Evolutionary conservation across 371 early-diverging fungal genomes (phyloP).

Genomic region (Quaeritorhiza haematococci): DNA sequence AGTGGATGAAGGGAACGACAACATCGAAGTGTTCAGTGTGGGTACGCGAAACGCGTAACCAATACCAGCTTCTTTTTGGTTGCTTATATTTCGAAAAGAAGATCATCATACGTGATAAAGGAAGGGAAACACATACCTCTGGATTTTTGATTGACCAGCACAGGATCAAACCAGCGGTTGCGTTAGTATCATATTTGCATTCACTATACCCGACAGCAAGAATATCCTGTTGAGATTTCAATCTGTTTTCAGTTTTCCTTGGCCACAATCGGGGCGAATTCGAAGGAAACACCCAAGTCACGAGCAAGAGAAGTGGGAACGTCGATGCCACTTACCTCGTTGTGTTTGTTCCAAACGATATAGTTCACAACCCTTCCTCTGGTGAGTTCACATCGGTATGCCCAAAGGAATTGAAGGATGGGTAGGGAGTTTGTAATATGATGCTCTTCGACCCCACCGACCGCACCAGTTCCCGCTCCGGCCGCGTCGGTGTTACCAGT

Average conservation of each 20-base stretch:
- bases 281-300: too few relatives aligned
- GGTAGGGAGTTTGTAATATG: conserved; percentile 24
- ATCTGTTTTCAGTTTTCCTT: background rate
- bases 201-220: conserved; percentile 46
- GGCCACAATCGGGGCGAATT: too few relatives aligned
- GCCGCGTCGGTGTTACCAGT: too few relatives aligned
- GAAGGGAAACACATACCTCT: conserved; percentile 37
- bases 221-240: conserved; percentile 25
- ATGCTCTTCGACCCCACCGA: conserved; percentile 14
- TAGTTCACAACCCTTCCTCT: conserved; percentile 36
- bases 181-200: conserved; percentile 12
- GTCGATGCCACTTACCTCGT: conserved; percentile 23
- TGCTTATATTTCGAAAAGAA: conserved; percentile 1
- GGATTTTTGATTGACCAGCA: conserved; percentile 52
- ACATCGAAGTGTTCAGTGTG: conserved; percentile 1
- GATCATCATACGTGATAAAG: background rate
- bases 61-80: too few relatives aligned
- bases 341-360: conserved; percentile 48
- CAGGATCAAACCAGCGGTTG: conserved; percentile 35
- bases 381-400: conserved; percentile 46
- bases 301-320: background rate
- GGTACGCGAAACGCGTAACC: background rate
- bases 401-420: conserved; percentile 41
- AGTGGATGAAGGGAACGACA: background rate
- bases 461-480: too few relatives aligned